Percentiles rank a stretch among this genome's conserved stretches.
Conservation (phyloP, 2,329 filamentous ascomycete species). For the Canariomyces notabilis region DNA sequence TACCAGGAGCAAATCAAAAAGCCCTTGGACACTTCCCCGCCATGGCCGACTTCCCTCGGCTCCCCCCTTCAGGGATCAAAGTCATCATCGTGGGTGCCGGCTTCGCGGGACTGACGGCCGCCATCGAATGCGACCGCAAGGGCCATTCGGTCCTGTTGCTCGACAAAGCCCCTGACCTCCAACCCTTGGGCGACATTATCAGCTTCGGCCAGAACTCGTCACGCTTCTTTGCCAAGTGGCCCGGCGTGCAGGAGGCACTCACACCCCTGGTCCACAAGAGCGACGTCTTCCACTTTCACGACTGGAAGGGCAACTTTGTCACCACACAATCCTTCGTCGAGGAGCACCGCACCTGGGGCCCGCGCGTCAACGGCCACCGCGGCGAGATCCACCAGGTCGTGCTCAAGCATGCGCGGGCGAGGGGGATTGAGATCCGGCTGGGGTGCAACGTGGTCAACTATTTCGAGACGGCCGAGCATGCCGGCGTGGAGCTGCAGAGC, state of each 20-base stretch:
- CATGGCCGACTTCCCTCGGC: conserved; percentile 6
- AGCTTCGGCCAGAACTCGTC: conserved; percentile 53
- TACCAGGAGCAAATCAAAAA: neutral
- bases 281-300: conserved; percentile 34
- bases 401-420: conserved; percentile 41
- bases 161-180: conserved; percentile 42
- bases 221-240: conserved; percentile 53
- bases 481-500: conserved; percentile 37
- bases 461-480: conserved; percentile 37
- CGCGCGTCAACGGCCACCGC: conserved; percentile 49
- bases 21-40: neutral
- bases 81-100: conserved; percentile 46
- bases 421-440: conserved; percentile 43
- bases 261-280: conserved; percentile 45
- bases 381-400: conserved; percentile 48
- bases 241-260: conserved; percentile 43
- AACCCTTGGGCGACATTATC: conserved; percentile 45
- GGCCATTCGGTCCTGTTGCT: conserved; percentile 44
- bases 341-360: conserved; percentile 34
- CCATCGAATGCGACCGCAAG: conserved; percentile 52
- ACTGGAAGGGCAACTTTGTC: conserved; percentile 43
- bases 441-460: conserved; percentile 40
- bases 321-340: conserved; percentile 37
- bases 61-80: conserved; percentile 31
- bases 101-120: conserved; percentile 53